These are phyloP conservation scores for Podospora appendiculata DNA, from an alignment of 495 filamentous ascomycete genomes.

Conservation along the genomic window DNA sequence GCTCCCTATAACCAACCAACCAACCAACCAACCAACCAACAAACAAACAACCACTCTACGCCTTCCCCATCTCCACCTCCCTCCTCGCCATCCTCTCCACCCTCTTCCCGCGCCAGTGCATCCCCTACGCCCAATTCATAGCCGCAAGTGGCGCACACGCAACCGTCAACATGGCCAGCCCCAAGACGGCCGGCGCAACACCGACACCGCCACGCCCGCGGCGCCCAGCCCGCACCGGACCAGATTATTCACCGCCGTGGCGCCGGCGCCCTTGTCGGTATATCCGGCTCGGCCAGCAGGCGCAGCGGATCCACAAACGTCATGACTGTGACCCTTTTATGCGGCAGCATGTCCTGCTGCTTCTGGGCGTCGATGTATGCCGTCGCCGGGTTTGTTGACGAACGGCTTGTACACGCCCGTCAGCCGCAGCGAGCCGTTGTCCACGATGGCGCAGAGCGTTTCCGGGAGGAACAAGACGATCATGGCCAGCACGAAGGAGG, in stretches of 20 bases:
- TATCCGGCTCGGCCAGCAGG: conserved; percentile 37
- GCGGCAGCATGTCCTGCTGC: conserved; percentile 13
- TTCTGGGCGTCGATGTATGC: conserved; percentile 2
- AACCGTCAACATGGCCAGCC: conserved; percentile 2
- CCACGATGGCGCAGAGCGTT: conserved; percentile 43
- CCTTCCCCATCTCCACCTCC: not conserved
- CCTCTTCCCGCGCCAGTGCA: not conserved
- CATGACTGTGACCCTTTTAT: conserved; percentile 25
- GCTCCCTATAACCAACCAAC: too few relatives aligned
- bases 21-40: too few relatives aligned
- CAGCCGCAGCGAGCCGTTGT: conserved; percentile 35
- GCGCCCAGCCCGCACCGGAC: conserved; percentile 55
- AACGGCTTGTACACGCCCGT: conserved; percentile 2
- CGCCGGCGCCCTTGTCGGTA: conserved; percentile 36
- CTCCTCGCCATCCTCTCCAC: not conserved
- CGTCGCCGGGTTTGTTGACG: not conserved
- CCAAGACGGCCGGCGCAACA: not conserved
- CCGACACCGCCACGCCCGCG: conserved; percentile 45
- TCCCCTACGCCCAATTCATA: conserved; percentile 6
- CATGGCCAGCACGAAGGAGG: conserved; percentile 28
- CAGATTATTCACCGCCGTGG: conserved; percentile 58
- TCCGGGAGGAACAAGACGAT: conserved; percentile 45
- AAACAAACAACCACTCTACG: too few relatives aligned
- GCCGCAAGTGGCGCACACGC: not conserved
- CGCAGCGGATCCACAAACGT: conserved; percentile 32